Evolutionary conservation across 805 yeast genomes (phyloP).

Genomic region (Lachancea dasiensis): DNA sequence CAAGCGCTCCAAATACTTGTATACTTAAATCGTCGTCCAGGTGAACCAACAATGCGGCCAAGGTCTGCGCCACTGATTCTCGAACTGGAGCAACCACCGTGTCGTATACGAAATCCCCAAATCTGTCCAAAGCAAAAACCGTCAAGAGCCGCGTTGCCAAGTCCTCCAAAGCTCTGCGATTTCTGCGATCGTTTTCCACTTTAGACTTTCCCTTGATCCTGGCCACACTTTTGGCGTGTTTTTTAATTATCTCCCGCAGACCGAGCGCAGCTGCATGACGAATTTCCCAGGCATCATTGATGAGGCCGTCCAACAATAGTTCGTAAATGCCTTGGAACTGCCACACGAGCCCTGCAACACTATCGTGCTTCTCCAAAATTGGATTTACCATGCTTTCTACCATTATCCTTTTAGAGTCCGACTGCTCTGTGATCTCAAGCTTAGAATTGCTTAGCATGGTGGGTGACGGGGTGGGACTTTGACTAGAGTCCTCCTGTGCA

Average conservation of each 20-base stretch:
- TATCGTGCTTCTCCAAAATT: slow-evolving; percentile 61
- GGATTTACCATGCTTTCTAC: slow-evolving; percentile 75
- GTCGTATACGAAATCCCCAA: slow-evolving; percentile 95
- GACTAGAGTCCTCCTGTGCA: slow-evolving; percentile 26
- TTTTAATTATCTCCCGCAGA: slow-evolving; percentile 63
- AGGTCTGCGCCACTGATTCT: slow-evolving; percentile 91
- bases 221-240: slow-evolving; percentile 84
- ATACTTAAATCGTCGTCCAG: slow-evolving; percentile 49
- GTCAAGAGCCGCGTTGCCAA: slow-evolving; percentile 79
- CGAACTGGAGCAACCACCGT: slow-evolving; percentile 98
- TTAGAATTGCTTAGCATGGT: slow-evolving; percentile 32
- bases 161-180: slow-evolving; percentile 74
- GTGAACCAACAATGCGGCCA: slow-evolving; percentile 83
- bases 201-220: slow-evolving; percentile 58
- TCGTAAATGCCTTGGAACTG: slow-evolving; percentile 92
- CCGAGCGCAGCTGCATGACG: slow-evolving; percentile 97
- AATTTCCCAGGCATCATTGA: slow-evolving; percentile 85
- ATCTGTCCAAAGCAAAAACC: slow-evolving; percentile 84
- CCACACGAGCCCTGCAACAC: slow-evolving; percentile 77
- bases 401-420: slow-evolving; percentile 74
- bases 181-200: slow-evolving; percentile 59
- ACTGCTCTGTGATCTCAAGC: slow-evolving; percentile 67
- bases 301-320: slow-evolving; percentile 67
- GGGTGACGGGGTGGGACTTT: slow-evolving; percentile 21
- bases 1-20: slow-evolving; percentile 58